Conservation (phyloP, 257 asterid genomes). For the Lantana camara region DNA sequence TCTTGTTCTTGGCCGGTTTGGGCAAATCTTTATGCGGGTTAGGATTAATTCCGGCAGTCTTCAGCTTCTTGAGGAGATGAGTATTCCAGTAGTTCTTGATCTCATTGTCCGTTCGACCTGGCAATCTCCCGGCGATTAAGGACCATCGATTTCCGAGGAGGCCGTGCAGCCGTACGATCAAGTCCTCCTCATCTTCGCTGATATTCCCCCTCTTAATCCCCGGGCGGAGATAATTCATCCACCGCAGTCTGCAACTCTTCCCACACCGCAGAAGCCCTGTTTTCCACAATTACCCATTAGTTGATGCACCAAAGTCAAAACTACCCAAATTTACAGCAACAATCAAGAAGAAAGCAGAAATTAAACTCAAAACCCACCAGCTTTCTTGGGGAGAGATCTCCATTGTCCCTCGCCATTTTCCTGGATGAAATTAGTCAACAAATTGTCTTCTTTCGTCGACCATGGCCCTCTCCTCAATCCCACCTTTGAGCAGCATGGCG, state of each 20-base stretch:
- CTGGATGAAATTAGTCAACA: slow-evolving; percentile 46
- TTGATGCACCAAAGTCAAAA: not conserved
- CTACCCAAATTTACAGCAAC: not conserved
- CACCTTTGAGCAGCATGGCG: slow-evolving; percentile 59
- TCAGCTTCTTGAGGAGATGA: slow-evolving; percentile 44
- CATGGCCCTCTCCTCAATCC: slow-evolving; percentile 58
- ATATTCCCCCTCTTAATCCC: slow-evolving; percentile 64
- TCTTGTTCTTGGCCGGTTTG: slow-evolving; percentile 11
- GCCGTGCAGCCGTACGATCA: slow-evolving; percentile 50
- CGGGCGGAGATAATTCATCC: slow-evolving; percentile 68
- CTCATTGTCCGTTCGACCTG: slow-evolving; percentile 70
- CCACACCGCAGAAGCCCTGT: slow-evolving; percentile 65
- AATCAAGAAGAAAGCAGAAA: no score
- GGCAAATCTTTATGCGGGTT: slow-evolving; percentile 9
- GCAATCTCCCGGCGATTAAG: slow-evolving; percentile 58
- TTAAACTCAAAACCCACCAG: slow-evolving; percentile 35
- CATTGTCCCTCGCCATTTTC: slow-evolving; percentile 63
- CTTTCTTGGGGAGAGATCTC: slow-evolving; percentile 58
- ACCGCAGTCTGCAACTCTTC: slow-evolving; percentile 62
- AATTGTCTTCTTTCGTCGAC: slow-evolving; percentile 55
- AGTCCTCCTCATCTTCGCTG: slow-evolving; percentile 53
- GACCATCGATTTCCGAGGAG: slow-evolving; percentile 70
- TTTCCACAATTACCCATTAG: not conserved
- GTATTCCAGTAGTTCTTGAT: slow-evolving; percentile 67
- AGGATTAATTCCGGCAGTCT: slow-evolving; percentile 30